A percentile compares a stretch with the other conserved stretches of the same genome.
phyloP scores from a whole-genome alignment of 306 rosid species.

The Hippophae tibetana region DNA sequence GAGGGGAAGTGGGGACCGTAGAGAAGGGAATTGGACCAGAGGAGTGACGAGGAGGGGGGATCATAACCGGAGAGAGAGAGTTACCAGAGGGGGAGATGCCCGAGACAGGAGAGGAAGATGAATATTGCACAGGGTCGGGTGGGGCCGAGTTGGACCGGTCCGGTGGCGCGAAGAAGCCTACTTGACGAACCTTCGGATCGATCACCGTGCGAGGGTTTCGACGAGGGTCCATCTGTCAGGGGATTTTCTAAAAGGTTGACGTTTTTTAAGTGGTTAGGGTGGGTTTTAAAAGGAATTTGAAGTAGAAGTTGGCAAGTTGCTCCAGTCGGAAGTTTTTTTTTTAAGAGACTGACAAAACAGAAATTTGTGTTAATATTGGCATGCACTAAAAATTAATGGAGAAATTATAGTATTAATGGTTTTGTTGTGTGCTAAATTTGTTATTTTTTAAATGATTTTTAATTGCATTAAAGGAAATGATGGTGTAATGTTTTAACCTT shows the following conservation, averaged over 20 bases:
- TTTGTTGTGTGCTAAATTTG: no score
- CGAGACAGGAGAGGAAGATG: constrained; percentile 24
- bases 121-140: constrained; percentile 8
- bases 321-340: background rate
- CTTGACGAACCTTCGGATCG: constrained; percentile 69
- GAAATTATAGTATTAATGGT: no score
- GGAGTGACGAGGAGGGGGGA: constrained; percentile 60
- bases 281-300: constrained; percentile 4
- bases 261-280: constrained; percentile 7
- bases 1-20: constrained; percentile 20
- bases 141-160: constrained; percentile 33
- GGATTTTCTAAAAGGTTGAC: constrained; percentile 2
- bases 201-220: constrained; percentile 36
- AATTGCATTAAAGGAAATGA: no score
- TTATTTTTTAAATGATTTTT: no score
- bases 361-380: no score
- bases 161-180: constrained; percentile 62
- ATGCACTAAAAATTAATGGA: no score
- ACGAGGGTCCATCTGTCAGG: constrained; percentile 57
- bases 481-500: no score
- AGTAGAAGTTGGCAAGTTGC: constrained; percentile 4
- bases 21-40: constrained; percentile 26
- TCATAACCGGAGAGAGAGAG: constrained; percentile 67
- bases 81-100: constrained; percentile 31
- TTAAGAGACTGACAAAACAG: no score